Percentiles rank a stretch among this genome's conserved stretches.
phyloP scores from a whole-genome alignment of 192 early-diverging fungal genomes.

The Funneliformis geosporum region DNA sequence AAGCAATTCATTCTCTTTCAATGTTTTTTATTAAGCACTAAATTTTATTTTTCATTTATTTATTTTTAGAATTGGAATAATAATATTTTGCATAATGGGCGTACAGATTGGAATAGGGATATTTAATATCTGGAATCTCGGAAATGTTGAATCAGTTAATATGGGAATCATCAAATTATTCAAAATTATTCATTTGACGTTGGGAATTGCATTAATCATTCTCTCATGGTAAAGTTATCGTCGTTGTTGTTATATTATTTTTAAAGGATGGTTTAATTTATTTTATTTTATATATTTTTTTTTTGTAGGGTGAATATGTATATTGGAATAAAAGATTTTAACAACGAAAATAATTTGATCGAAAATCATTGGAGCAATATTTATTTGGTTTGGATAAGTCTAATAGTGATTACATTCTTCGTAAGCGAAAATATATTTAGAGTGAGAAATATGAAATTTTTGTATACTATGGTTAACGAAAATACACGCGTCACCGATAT shows the following conservation, averaged over 20 bases:
- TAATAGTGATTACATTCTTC: neutral
- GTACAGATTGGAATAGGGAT: slow-evolving; percentile 21
- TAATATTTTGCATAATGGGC: slow-evolving; percentile 5
- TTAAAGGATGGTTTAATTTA: neutral
- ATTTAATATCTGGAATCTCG: slow-evolving; percentile 6
- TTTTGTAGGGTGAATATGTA: neutral
- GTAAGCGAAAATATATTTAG: neutral
- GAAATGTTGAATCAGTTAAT: slow-evolving; percentile 27
- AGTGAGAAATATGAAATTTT: neutral
- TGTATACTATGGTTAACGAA: neutral
- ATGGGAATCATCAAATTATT: slow-evolving; percentile 8
- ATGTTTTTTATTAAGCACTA: neutral
- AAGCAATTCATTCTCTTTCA: neutral
- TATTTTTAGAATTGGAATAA: slow-evolving; percentile 21
- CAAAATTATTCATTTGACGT: slow-evolving; percentile 11
- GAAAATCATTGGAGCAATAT: neutral
- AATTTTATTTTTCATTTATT: neutral
- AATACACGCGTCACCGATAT: neutral
- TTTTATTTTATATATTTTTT: neutral
- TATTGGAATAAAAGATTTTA: neutral
- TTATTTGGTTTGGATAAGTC: neutral
- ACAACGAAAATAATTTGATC: no score
- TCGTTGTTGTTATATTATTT: no score
- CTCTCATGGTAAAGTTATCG: slow-evolving; percentile 8
- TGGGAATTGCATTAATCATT: slow-evolving; percentile 6